Evolutionary conservation across 2,329 filamentous ascomycete genomes (phyloP), one percentile per base, ranked within the genome.

Genomic region (Sclerotinia sclerotiorum): DNA sequence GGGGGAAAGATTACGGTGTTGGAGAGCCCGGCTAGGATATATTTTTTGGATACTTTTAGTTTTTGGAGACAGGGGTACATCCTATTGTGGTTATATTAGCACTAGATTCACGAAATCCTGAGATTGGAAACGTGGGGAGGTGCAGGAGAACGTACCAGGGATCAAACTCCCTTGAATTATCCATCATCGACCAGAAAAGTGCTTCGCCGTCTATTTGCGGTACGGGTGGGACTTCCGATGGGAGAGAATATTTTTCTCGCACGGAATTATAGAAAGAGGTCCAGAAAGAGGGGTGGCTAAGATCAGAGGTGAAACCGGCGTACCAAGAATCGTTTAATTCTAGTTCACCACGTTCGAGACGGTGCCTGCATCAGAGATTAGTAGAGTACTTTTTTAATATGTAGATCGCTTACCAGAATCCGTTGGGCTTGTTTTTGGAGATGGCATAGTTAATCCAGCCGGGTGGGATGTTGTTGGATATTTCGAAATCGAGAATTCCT

Each of bases 361-460:
- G 87, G 76, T 97, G 93, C 65, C 65, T 67, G 15, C n/a, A 10
- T 54, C 42, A 17, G 10, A 4, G 10, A 3, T 48, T 58, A 39
- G 29, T 21, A 42, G 13, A 44, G n/a, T 21, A 29, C 4, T 13
- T 27, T 44, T 19, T 32, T 2, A 21, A 17, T 8, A 29, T 21
- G 13, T 19, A 19, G 27, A 21, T 11, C n/a, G 15, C 65, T 42
- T 54, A 67, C 94, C 94, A 98, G 77, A 87, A 90, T 52, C 95
- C 95, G 72, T 88, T 81, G 2, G 93, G 93, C 0, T 89, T 87
- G 3, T 90, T 88, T 74, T 86, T 86, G 65, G 92, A 93, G 76
- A 98, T 95, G 74, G 91, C 91, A 80, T 90, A 90, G 82, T 98
- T 98, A 74, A 98, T 85, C 89, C 93, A 98, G 76, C 94, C 94